A percentile compares a stretch with the other conserved stretches of the same genome.
Conservation (phyloP, 805 yeast species). For the Kodamaea neixiangensis region DNA sequence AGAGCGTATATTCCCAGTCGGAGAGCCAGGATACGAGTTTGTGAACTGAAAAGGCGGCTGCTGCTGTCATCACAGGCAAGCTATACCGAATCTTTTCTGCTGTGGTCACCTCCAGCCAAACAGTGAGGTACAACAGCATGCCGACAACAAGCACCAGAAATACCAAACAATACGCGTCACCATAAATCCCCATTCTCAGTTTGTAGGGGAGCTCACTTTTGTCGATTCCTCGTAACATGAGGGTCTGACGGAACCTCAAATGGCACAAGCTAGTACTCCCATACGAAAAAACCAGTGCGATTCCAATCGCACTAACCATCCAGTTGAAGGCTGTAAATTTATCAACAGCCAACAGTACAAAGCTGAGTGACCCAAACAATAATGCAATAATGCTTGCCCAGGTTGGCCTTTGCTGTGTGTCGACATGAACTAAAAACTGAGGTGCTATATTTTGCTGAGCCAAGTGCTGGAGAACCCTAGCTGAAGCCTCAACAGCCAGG, state of each 20-base stretch:
- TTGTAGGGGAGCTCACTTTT: background rate
- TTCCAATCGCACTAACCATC: background rate
- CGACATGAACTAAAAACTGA: background rate
- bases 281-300: background rate
- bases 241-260: constrained; percentile 2
- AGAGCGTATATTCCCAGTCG: background rate
- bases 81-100: background rate
- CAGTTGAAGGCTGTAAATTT: background rate
- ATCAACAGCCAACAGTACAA: background rate
- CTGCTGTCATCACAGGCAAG: background rate
- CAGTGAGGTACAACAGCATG: background rate
- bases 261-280: constrained; percentile 1
- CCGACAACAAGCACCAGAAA: background rate
- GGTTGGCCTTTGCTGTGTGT: background rate
- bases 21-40: background rate
- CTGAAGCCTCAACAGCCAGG: background rate
- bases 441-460: background rate
- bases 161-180: background rate
- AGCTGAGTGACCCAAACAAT: background rate
- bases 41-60: background rate
- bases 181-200: background rate
- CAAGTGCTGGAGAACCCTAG: background rate
- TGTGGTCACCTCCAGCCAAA: background rate
- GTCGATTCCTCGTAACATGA: background rate
- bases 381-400: background rate